Percentiles rank a stretch among this genome's conserved stretches.
phyloP scores from a whole-genome alignment of 1,284 basidiomycete species.

The Neotropicomus parvogracilis region DNA sequence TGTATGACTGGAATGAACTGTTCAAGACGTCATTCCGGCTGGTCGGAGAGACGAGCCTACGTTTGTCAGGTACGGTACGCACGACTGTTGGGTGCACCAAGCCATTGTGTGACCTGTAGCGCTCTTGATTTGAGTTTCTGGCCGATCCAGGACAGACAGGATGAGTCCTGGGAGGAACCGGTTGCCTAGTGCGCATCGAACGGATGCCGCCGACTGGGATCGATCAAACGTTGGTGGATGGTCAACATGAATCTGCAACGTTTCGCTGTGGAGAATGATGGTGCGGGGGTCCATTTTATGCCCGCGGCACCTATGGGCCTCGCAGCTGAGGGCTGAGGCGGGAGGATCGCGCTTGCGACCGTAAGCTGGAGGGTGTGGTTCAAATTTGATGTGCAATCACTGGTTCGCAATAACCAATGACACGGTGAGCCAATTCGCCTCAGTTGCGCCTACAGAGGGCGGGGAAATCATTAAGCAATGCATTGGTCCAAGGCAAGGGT shows the following conservation, averaged over 20 bases:
- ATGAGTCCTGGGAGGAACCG: background rate
- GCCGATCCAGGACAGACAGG: background rate
- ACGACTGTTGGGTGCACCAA: background rate
- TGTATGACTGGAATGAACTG: constrained; percentile 7
- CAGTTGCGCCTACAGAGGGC: background rate
- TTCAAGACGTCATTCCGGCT: constrained; percentile 12
- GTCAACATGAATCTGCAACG: constrained; percentile 3
- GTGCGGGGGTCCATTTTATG: background rate
- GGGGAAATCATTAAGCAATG: background rate
- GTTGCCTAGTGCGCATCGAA: background rate
- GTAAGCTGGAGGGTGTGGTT: background rate
- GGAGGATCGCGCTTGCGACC: background rate
- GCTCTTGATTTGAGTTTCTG: background rate
- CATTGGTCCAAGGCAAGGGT: background rate
- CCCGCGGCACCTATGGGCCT: background rate
- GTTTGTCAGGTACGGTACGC: constrained; percentile 2
- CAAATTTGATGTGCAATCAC: constrained; percentile 2
- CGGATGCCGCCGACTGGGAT: background rate
- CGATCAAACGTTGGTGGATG: background rate
- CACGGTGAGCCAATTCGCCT: background rate
- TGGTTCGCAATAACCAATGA: background rate
- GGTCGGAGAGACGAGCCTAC: background rate
- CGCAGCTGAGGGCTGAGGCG: background rate
- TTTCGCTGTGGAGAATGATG: constrained; percentile 1
- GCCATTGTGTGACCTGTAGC: background rate